Conservation (phyloP, 768 basidiomycete genomes). For the Pleurotus platypus region DNA sequence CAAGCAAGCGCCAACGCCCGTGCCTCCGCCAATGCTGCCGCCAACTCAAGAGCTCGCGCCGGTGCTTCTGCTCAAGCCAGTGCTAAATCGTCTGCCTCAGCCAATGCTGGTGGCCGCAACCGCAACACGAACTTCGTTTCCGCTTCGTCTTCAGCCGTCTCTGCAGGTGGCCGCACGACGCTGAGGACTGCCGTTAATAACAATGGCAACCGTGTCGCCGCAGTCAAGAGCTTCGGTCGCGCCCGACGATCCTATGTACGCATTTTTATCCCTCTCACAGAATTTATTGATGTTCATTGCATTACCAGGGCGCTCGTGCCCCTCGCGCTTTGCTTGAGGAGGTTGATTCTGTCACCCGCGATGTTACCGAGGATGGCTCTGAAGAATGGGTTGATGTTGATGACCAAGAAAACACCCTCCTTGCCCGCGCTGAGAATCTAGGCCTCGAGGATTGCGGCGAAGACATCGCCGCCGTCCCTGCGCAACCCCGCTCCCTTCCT, state of each 20-base stretch:
- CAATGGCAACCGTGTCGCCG: slow-evolving; percentile 5
- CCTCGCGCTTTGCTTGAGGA: not conserved
- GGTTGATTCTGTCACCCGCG: not conserved
- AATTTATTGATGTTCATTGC: not conserved
- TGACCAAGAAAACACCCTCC: not conserved
- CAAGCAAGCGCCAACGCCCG: not conserved
- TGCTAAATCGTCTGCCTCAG: not conserved
- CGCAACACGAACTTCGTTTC: slow-evolving; percentile 6
- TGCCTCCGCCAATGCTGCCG: not conserved
- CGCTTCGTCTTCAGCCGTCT: slow-evolving; percentile 1
- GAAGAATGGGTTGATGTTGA: not conserved
- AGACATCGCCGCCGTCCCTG: not conserved
- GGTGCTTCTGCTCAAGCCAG: no score
- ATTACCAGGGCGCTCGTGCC: not conserved
- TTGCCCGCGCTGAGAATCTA: not conserved
- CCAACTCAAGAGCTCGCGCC: no score
- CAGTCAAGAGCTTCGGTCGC: slow-evolving; percentile 2
- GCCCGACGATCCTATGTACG: not conserved
- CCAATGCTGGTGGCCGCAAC: not conserved
- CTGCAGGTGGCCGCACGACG: not conserved
- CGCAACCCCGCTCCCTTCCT: not conserved
- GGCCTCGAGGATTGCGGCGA: not conserved
- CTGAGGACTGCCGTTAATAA: slow-evolving; percentile 6
- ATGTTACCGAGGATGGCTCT: not conserved
- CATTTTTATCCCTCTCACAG: not conserved